Conservation (phyloP, 2,329 filamentous ascomycete species). For the Alternaria longipes region DNA sequence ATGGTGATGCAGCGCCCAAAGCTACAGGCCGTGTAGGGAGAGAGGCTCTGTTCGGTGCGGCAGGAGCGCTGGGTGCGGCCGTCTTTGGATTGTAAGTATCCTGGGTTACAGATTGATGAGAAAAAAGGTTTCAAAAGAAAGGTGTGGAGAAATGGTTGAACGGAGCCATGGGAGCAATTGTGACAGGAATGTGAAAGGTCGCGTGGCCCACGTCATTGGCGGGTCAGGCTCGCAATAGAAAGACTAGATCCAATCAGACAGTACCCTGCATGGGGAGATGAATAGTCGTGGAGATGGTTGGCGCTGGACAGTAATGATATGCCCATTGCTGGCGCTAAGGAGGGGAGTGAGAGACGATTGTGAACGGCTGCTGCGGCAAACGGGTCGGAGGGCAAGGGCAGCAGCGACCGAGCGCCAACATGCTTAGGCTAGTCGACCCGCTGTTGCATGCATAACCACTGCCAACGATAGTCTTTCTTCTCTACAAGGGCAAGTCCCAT, state of each 20-base stretch:
- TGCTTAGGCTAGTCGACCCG: constrained; percentile 19
- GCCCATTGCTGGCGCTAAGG: constrained; percentile 14
- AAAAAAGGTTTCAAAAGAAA: constrained; percentile 4
- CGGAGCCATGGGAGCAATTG: background rate
- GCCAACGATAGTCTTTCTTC: constrained; percentile 23
- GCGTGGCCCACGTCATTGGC: constrained; percentile 20
- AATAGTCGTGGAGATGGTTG: constrained; percentile 13
- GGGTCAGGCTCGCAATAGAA: constrained; percentile 1
- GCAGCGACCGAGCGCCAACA: constrained; percentile 18
- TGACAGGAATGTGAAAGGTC: constrained; percentile 7
- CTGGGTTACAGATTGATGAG: background rate
- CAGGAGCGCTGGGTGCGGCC: background rate
- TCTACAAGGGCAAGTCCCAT: constrained; percentile 29
- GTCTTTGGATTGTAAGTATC: background rate
- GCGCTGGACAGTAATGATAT: constrained; percentile 9
- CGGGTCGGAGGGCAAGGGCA: constrained; percentile 19
- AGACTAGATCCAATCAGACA: constrained; percentile 2
- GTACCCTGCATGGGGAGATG: constrained; percentile 11
- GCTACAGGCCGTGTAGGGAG: background rate
- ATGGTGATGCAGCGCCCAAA: background rate
- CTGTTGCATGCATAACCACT: constrained; percentile 21
- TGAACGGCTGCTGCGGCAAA: constrained; percentile 25
- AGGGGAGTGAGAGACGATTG: constrained; percentile 8
- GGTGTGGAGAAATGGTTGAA: constrained; percentile 1
- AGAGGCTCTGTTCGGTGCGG: background rate